Base-by-base conservation (phyloP, 208 protist genomes). In the Acanthamoeba castellanii region DNA sequence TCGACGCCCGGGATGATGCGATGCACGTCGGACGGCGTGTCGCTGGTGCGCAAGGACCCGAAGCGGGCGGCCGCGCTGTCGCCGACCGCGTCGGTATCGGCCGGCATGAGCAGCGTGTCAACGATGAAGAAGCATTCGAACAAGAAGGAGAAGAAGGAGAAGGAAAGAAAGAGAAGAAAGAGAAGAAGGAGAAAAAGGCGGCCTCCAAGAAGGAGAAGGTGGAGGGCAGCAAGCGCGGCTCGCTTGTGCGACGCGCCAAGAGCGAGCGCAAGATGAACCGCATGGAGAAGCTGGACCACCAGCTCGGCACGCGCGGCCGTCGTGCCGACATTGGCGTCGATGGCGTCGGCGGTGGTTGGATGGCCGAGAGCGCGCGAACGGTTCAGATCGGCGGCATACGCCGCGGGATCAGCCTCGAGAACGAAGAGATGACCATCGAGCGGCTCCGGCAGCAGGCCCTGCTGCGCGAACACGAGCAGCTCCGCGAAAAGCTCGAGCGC, bases 11-110 rank as follows among this genome's bases (percentile, higher is more conserved):
- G 72, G 32, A 81, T 81, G 34, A 81, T 81, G 72, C 72, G 72
- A 47, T 81, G 30, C 72, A 81, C 72, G 72, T 81, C 72, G 34
- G 72, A 81, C 72, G 72, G 72, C 18, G 72, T 81, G 32, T n/a
- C 30, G 32, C 34, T 81, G 32, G 72, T 37, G 72, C 30, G 42
- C 18, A 81, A 81, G 72, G 42, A 81, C 45, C 45, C 45, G 34
- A 81, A 81, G 72, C 34, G 20, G 0, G 14, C 16, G 3, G 32
- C 37, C 27, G 13, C 22, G 13, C 20, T 18, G 13, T 11, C 32
- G 20, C 20, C 66, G 22, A 9, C 1, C 14, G 14, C 20, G 18
- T 50, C 30, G 25, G n/a, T 6, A 2, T 37, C 34, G 42, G 72
- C 42, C 1, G 18, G 25, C 2, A 47, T 81, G 72, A 27, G 9